Base-by-base conservation (phyloP, 148 eudicot species). In the Amaranthus hypochondriacus region DNA sequence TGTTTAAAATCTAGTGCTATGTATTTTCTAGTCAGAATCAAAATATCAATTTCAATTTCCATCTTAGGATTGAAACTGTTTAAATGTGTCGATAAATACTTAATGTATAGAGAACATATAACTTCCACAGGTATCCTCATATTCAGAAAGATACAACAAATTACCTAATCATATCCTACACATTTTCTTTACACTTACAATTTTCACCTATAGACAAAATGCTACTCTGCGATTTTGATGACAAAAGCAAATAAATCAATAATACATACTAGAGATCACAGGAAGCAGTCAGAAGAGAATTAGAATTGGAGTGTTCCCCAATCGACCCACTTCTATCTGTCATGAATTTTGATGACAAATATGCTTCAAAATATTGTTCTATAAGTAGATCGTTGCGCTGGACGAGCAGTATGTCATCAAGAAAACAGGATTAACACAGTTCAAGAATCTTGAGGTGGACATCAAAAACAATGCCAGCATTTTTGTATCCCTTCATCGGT, bases 161-260 rank as follows among this genome's bases (percentile, higher is more conserved):
- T 6, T 9, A 60, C 52, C 73, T 66, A 73, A 15, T 58, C 72
- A 78, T 72, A 78, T 72, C 62, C 73, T 78, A 78, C 77, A 47
- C 73, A 73, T 68, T 58, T 12, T 62, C 81, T 78, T 67, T 78
- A 73, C 80, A 78, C 50, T 52, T 56, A 72, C 72, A 66, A 43
- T 71, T 58, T 72, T 48, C 80, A 57, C 18, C 73, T 78, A 73
- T 78, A 54, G 56, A 78, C 81, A 78, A 73, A 78, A 73, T 15
- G 53, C 60, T 62, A 73, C 43, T 7, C 55, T 50, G 50, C 76
- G 15, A 63, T 55, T 67, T 57, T 67, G 44, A 61, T 51, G 60
- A 66, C 48, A 56, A 73, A 73, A 44, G 67, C 67, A 78, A 67
- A 66, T 53, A 9, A 73, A 78, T 60, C 56, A 15, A 66, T 48